Percentiles rank a stretch among this genome's conserved stretches.
These are phyloP conservation scores for Fusarium metavorans DNA, from an alignment of 2,329 filamentous ascomycete genomes.

Conservation along the genomic window DNA sequence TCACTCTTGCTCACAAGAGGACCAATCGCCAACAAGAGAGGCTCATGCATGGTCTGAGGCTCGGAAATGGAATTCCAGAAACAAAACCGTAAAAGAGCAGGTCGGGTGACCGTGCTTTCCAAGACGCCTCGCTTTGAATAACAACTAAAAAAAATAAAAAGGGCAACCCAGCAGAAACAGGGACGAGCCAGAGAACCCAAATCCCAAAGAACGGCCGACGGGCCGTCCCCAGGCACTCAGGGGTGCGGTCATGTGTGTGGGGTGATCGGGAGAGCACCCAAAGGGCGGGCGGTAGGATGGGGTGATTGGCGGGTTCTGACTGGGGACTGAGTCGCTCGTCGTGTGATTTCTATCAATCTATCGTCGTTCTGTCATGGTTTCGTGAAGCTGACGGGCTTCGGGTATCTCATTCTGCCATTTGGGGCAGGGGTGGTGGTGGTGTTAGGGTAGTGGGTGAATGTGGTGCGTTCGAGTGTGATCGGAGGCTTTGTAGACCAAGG, in stretches of 20 bases:
- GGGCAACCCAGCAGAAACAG: slow-evolving; percentile 3
- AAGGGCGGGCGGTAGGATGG: slow-evolving; percentile 15
- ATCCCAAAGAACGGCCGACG: slow-evolving; percentile 1
- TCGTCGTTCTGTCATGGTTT: slow-evolving; percentile 41
- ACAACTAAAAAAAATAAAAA: slow-evolving; percentile 12
- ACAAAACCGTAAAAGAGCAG: slow-evolving; percentile 27
- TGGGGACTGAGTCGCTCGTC: slow-evolving; percentile 23
- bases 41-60: not conserved
- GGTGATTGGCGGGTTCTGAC: slow-evolving; percentile 22
- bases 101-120: slow-evolving; percentile 32
- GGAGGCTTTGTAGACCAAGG: not conserved
- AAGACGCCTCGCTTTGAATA: slow-evolving; percentile 42
- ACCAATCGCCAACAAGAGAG: not conserved
- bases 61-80: not conserved
- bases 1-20: slow-evolving; percentile 1
- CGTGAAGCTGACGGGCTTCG: slow-evolving; percentile 41
- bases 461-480: slow-evolving; percentile 2
- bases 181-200: slow-evolving; percentile 10
- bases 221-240: not conserved
- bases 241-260: slow-evolving; percentile 13
- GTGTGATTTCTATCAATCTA: slow-evolving; percentile 43
- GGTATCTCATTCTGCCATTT: slow-evolving; percentile 42
- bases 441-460: slow-evolving; percentile 4
- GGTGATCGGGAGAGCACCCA: slow-evolving; percentile 4
- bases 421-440: slow-evolving; percentile 15